Conservation (phyloP, 352 stramenopile species). For the Phytopythium chamaehyphon region DNA sequence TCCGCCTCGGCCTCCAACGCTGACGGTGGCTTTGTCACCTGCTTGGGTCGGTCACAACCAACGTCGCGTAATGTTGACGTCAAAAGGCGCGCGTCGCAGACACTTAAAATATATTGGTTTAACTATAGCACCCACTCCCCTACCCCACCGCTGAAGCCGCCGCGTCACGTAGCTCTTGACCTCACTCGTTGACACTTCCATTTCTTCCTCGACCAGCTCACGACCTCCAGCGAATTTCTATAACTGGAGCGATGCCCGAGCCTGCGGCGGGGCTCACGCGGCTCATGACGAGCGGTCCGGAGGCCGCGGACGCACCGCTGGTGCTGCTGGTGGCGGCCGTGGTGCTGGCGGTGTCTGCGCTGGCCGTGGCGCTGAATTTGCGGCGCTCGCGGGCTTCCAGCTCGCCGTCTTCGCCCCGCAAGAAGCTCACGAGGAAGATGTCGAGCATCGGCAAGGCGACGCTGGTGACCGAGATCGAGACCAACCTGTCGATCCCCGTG, state of each 20-base stretch:
- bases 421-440: conserved; percentile 50
- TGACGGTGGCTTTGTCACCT: no score
- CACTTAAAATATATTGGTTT: background rate
- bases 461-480: conserved; percentile 63
- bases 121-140: background rate
- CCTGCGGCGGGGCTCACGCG: conserved; percentile 15
- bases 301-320: conserved; percentile 16
- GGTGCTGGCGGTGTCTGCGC: conserved; percentile 28
- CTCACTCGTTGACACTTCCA: no score
- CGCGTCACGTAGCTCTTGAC: conserved; percentile 12
- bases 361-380: conserved; percentile 25
- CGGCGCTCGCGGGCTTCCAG: conserved; percentile 14
- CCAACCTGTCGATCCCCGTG: conserved; percentile 76
- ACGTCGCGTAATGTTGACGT: background rate
- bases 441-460: conserved; percentile 70
- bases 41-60: background rate
- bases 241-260: conserved; percentile 13
- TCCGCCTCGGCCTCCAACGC: background rate
- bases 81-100: background rate
- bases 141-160: background rate
- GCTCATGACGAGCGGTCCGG: conserved; percentile 17
- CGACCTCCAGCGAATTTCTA: no score
- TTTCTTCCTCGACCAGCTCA: conserved; percentile 3
- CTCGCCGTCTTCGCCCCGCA: background rate
- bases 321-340: conserved; percentile 26